A percentile compares a stretch with the other conserved stretches of the same genome.
Evolutionary conservation across 208 protist species (phyloP).

Genomic region (Kentomonas sorsogonicus): DNA sequence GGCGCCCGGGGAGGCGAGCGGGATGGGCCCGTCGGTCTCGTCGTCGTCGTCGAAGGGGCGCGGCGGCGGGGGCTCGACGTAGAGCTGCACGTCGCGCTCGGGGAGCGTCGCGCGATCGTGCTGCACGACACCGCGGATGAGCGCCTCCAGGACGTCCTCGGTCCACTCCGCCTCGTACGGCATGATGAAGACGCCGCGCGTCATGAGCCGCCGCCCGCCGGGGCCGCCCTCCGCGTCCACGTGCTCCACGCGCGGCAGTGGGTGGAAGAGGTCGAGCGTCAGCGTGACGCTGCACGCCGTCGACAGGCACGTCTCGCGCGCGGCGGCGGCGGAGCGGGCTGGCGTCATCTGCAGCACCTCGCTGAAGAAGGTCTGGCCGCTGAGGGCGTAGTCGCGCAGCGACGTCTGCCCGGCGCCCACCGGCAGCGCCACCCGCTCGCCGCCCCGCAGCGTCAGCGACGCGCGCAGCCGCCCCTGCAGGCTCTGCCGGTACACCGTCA

Average conservation of each 20-base stretch:
- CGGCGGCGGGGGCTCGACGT: constrained; percentile 17
- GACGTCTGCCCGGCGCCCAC: constrained; percentile 50
- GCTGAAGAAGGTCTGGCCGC: constrained; percentile 26
- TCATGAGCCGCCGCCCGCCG: constrained; percentile 37
- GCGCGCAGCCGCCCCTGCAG: too few species aligned
- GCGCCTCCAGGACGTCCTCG: constrained; percentile 24
- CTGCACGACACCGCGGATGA: constrained; percentile 30
- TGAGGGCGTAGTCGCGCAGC: constrained; percentile 35
- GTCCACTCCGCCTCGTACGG: constrained; percentile 61
- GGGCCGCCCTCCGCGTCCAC: constrained; percentile 37
- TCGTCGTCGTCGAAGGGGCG: constrained; percentile 10
- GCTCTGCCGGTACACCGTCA: too few species aligned
- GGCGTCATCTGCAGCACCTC: constrained; percentile 38
- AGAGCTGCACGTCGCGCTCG: constrained; percentile 26
- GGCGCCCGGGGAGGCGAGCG: background rate
- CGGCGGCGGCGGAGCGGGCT: constrained; percentile 14
- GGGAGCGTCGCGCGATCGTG: constrained; percentile 13
- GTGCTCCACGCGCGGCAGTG: constrained; percentile 47
- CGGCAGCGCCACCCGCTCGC: constrained; percentile 14
- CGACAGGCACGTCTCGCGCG: constrained; percentile 39
- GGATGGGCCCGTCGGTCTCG: background rate
- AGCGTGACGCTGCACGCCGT: constrained; percentile 37
- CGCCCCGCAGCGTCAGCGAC: too few species aligned
- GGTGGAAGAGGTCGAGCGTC: constrained; percentile 56
- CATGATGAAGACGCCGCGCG: constrained; percentile 58